Conservation (phyloP, 73 alveolate species). For the Stentor coeruleus region DNA sequence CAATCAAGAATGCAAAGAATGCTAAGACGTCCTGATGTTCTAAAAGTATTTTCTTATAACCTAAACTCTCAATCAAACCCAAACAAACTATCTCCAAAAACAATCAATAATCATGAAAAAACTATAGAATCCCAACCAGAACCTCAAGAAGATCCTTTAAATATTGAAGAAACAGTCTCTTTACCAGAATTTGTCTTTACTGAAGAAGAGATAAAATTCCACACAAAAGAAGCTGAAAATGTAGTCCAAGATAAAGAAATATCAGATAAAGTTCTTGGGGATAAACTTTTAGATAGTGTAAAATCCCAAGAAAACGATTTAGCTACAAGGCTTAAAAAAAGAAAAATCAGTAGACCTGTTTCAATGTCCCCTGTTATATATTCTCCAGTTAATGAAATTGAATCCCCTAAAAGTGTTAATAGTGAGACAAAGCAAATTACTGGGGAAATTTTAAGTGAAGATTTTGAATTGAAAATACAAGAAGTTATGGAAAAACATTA, state of each 20-base stretch:
- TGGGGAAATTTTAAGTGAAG: no score
- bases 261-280: not conserved
- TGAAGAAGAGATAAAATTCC: no score
- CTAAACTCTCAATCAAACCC: no score
- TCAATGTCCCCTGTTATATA: not conserved
- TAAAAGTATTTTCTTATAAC: no score
- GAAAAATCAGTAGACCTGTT: not conserved
- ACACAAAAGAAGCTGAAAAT: no score
- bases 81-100: no score
- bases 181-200: no score
- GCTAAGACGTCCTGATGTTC: conserved; percentile 19
- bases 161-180: no score
- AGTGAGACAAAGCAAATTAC: not conserved
- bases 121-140: no score
- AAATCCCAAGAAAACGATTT: not conserved
- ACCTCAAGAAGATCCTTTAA: no score
- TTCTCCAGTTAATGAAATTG: not conserved
- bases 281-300: not conserved
- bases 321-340: not conserved
- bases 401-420: not conserved
- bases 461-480: conserved; percentile 34
- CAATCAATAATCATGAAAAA: no score
- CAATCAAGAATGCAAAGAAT: conserved; percentile 26
- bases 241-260: not conserved
- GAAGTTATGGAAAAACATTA: conserved; percentile 21